Base-by-base conservation (phyloP, 768 basidiomycete genomes). In the Mycena amicta region DNA sequence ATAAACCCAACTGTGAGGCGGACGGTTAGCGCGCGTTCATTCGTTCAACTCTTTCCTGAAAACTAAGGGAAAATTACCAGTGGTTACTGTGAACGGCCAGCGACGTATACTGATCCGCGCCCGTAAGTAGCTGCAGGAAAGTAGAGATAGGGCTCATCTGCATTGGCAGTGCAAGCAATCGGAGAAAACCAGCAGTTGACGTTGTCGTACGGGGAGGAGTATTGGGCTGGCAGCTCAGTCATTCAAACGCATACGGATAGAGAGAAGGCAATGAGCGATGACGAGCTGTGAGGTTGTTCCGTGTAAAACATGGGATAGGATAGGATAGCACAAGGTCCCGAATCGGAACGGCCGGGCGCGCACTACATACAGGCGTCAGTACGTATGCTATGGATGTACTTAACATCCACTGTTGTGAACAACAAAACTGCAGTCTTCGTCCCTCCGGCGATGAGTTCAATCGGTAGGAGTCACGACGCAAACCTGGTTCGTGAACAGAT, bases 61-160 rank as follows among this genome's bases (percentile, higher is more conserved):
- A n/a, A n/a, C n/a, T 39, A 28, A 6, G 6, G 11, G 11, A 43
- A 8, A 12, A 12, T 33, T 27, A 25, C 1, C 37, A 45, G 16
- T 50, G n/a, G 20, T 8, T 15, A 26, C 40, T 1, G 61, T 59
- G 4, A 58, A 62, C 11, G 61, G 53, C 20, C 56, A 62, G 39
- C 30, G 4, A 13, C 50, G 54, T 20, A 18, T 62, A 11, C 20
- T 26, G 3, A 58, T 62, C 25, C 43, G n/a, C 3, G 57, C 61
- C 0, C 0, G 61, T 62, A 16, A 47, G 61, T 53, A 11, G 26
- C 15, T n/a, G 23, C 25, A 11, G 20, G 20, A n/a, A 23, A 15
- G 8, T 23, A 13, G 13, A 45, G 43, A 15, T 45, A 23, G 22
- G 18, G 8, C 8, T 37, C 8, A 8, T 8, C 33, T 37, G 33